Evolutionary conservation across 345 rosid genomes (phyloP).

Genomic region (Clausena lansium): DNA sequence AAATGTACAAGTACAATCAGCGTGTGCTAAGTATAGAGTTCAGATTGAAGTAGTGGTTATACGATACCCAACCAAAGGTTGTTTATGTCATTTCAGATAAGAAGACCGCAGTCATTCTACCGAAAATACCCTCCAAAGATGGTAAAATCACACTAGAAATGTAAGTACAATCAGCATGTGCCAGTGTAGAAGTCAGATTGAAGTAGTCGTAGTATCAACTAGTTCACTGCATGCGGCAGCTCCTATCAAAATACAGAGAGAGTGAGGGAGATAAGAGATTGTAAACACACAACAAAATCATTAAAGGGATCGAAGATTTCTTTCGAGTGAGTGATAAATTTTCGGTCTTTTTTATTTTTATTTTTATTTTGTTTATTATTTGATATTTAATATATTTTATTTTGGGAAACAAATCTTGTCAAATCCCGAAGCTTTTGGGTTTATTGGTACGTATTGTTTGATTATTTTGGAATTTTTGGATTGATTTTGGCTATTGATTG

Average conservation of each 20-base stretch:
- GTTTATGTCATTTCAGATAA: not conserved
- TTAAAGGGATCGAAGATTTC: not conserved
- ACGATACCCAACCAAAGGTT: not conserved
- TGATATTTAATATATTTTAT: not conserved
- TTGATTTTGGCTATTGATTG: not conserved
- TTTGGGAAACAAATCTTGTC: not conserved
- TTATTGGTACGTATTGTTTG: not conserved
- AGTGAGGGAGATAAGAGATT: too few relatives aligned
- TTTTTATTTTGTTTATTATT: not conserved
- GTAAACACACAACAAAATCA: not conserved
- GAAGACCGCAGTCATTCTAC: not conserved
- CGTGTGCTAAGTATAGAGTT: too few relatives aligned
- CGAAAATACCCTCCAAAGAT: not conserved
- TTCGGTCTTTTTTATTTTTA: not conserved
- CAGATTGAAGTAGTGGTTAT: too few relatives aligned
- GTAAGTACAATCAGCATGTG: too few relatives aligned
- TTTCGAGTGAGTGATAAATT: not conserved
- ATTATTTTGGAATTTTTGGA: not conserved
- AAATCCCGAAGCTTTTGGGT: not conserved
- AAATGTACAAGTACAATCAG: too few relatives aligned
- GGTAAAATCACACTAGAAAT: not conserved
- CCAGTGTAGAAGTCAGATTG: too few relatives aligned
- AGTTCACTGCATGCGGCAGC: too few relatives aligned
- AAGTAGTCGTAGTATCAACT: too few relatives aligned
- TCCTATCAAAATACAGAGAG: too few relatives aligned